Percentiles rank a stretch among this genome's conserved stretches.
phyloP scores from a whole-genome alignment of 2,329 filamentous ascomycete genomes.

The Akanthomyces muscarius region DNA sequence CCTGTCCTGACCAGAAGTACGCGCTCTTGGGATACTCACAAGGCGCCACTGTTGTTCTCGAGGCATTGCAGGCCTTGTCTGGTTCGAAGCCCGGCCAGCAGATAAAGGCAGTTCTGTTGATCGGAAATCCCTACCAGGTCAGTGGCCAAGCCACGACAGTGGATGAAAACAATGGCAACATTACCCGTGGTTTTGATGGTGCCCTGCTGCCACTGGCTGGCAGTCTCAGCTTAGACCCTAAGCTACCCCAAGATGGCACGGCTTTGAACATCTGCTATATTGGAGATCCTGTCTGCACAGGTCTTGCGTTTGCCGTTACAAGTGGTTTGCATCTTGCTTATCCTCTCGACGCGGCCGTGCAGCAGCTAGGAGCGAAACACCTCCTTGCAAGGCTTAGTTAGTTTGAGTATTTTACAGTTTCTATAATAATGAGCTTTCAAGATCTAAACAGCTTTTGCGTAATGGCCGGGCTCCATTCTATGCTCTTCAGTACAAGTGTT shows the following conservation, averaged over 20 bases:
- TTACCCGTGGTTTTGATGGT: neutral
- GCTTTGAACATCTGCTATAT: slow-evolving; percentile 1
- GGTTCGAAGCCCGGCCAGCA: neutral
- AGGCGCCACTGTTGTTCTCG: neutral
- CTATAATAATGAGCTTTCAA: too few relatives aligned
- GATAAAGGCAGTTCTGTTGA: slow-evolving; percentile 1
- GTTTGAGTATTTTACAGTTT: too few relatives aligned
- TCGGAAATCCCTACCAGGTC: slow-evolving; percentile 7
- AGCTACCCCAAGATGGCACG: neutral
- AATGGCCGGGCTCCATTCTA: too few relatives aligned
- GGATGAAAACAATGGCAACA: neutral
- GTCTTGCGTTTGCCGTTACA: neutral
- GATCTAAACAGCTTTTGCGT: too few relatives aligned
- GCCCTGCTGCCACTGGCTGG: neutral
- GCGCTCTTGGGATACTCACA: slow-evolving; percentile 2
- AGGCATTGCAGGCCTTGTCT: neutral
- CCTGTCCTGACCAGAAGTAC: slow-evolving; percentile 6
- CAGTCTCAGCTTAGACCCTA: neutral
- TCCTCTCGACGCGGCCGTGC: neutral
- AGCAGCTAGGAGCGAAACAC: neutral
- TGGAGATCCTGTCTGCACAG: neutral
- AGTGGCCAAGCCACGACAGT: neutral
- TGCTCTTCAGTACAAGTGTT: too few relatives aligned
- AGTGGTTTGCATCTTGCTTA: neutral
- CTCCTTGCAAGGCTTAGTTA: neutral